Base-by-base conservation (phyloP, 768 basidiomycete species). In the Phlebiopsis flavidoalba region DNA sequence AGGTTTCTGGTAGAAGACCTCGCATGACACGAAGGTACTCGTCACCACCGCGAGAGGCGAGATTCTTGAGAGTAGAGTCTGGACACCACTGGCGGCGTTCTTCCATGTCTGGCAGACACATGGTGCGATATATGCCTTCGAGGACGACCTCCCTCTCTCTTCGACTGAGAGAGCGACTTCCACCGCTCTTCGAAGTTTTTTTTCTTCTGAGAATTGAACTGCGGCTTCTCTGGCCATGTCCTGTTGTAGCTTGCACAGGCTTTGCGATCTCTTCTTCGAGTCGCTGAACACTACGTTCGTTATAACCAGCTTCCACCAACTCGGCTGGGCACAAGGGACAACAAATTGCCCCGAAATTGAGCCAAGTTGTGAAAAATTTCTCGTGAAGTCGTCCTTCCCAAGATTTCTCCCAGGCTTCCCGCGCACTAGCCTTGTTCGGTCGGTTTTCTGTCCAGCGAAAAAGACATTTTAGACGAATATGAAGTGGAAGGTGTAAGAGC, bases 51-150 rank as follows among this genome's bases (percentile, higher is more conserved):
- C 22, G 24, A 8, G 54, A 48, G 15, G 47, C n/a, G 6, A 61
- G 22, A 21, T 49, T 17, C 21, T 53, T 19, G n/a, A 57, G 37
- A 10, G 48, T 49, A 7, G 54, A 56, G 46, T 61, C 60, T 1
- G 60, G 60, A 22, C 60, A 56, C 46, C 36, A 56, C 19, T 50
- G 15, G 12, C 60, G 26, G 10, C 54, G 24, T 6, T 50, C 40
- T 19, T 61, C 54, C 60, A 61, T 61, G 59, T 47, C 60, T 8
- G 54, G 60, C 0, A 49, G 11, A 35, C 54, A 22, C 60, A 61
- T 61, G 19, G 46, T 48, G 6, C 46, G 33, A 14, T 50, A 49
- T 5, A 61, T 48, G 2, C 60, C 60, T 35, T 61, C 60, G 19
- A 61, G 15, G 36, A 61, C 31, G 17, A 56, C 37, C 17, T 61